These are phyloP conservation scores for Rutidosis leptorrhynchoides DNA, from an alignment of 129 eudicot genomes.

Conservation along the genomic window DNA sequence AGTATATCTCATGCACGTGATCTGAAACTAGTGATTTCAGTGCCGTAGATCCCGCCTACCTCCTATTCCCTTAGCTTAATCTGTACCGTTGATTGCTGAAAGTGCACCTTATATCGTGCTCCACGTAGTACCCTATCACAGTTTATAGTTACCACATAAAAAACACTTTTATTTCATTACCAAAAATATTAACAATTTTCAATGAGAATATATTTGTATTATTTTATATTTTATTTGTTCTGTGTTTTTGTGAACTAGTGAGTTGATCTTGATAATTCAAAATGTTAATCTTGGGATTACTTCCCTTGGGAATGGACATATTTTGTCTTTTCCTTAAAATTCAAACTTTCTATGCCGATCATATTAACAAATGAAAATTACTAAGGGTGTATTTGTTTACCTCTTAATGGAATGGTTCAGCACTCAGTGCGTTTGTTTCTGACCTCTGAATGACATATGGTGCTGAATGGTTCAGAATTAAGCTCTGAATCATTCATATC, in stretches of 20 bases:
- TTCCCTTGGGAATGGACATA: conserved; percentile 26
- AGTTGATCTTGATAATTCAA: conserved; percentile 32
- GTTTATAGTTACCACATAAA: neutral
- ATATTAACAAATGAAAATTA: no score
- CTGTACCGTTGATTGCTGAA: conserved; percentile 27
- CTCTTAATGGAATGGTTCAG: no score
- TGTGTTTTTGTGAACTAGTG: conserved; percentile 19
- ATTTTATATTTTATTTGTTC: conserved; percentile 21
- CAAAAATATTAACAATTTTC: neutral
- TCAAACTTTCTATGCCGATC: conserved; percentile 20
- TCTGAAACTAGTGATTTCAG: conserved; percentile 15
- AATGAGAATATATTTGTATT: neutral
- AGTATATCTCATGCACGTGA: conserved; percentile 28
- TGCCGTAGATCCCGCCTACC: conserved; percentile 31
- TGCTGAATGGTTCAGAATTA: no score
- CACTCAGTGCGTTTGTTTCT: no score
- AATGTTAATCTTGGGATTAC: conserved; percentile 33
- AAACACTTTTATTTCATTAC: neutral
- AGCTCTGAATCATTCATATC: no score
- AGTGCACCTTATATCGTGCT: conserved; percentile 25
- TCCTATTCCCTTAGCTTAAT: conserved; percentile 20
- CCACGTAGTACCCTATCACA: neutral
- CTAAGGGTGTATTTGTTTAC: no score
- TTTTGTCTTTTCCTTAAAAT: conserved; percentile 33
- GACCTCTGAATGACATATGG: no score